Percentiles rank a stretch among this genome's conserved stretches.
Evolutionary conservation across 1,284 basidiomycete species (phyloP).

Genomic region (Acaromyces ingoldii): DNA sequence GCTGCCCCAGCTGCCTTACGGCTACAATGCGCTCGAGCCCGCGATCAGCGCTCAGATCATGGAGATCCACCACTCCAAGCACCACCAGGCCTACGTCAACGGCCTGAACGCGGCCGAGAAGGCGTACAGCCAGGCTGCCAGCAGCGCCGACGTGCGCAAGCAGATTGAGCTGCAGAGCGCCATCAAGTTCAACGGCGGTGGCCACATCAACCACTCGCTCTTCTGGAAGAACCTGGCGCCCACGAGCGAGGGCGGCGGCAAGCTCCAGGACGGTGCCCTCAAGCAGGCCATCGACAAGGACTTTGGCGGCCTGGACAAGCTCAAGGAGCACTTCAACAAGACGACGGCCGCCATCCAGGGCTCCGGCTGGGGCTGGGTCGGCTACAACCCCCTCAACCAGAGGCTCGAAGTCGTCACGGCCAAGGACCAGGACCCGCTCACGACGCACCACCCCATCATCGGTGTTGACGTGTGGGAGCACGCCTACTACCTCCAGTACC

Average conservation of each 20-base stretch:
- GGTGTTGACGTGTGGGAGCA: constrained; percentile 98
- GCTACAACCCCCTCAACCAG: constrained; percentile 52
- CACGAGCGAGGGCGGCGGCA: constrained; percentile 54
- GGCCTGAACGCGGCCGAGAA: constrained; percentile 68
- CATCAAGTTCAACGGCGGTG: constrained; percentile 87
- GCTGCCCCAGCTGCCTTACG: constrained; percentile 82
- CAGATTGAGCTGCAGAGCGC: constrained; percentile 78
- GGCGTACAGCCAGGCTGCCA: constrained; percentile 63
- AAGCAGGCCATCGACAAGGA: constrained; percentile 74
- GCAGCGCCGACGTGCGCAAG: constrained; percentile 66
- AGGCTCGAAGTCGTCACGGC: constrained; percentile 77
- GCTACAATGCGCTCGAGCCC: constrained; percentile 82
- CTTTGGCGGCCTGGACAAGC: constrained; percentile 75
- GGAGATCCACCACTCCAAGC: constrained; percentile 84
- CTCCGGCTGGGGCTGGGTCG: constrained; percentile 95
- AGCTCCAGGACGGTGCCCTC: constrained; percentile 62
- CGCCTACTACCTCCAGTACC: constrained; percentile 52
- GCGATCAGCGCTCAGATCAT: constrained; percentile 65
- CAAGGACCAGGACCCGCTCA: constrained; percentile 91
- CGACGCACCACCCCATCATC: constrained; percentile 79
- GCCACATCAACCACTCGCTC: constrained; percentile 73
- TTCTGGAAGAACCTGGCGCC: constrained; percentile 87
- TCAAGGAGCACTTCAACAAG: constrained; percentile 76
- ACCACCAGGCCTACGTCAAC: constrained; percentile 62
- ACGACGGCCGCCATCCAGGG: constrained; percentile 91